Evolutionary conservation across 2,329 filamentous ascomycete genomes (phyloP).

Genomic region (Sclerotinia trifoliorum): DNA sequence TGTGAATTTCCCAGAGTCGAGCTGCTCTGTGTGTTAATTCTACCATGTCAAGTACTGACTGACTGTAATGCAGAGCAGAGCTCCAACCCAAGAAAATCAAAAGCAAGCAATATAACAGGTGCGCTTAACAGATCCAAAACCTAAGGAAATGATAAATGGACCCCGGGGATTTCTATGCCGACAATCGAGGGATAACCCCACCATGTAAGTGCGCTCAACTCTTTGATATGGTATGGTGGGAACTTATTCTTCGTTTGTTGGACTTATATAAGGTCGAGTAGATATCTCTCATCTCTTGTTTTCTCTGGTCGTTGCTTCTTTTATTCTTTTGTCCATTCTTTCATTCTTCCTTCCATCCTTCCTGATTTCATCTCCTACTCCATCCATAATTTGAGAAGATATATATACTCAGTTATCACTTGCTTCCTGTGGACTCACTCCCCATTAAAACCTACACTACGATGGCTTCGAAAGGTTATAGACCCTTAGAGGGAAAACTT

Average conservation of each 20-base stretch:
- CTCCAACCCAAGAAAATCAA: background rate
- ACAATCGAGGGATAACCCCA: constrained; percentile 1
- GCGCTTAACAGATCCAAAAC: background rate
- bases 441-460: constrained; percentile 17
- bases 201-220: constrained; percentile 5
- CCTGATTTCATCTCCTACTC: background rate
- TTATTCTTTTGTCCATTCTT: background rate
- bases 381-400: background rate
- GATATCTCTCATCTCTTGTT: background rate
- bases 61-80: background rate
- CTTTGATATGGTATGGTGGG: too few relatives aligned
- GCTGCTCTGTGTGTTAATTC: background rate
- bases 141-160: constrained; percentile 7
- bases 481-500: constrained; percentile 67
- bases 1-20: background rate
- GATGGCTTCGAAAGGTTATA: constrained; percentile 28
- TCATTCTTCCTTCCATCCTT: too few relatives aligned
- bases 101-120: background rate
- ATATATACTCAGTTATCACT: background rate
- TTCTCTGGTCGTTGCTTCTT: background rate
- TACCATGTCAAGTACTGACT: too few relatives aligned
- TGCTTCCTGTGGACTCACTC: background rate
- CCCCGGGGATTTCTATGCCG: constrained; percentile 10
- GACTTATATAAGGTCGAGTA: background rate
- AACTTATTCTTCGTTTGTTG: background rate